Evolutionary conservation across 805 yeast genomes (phyloP), one percentile per base, ranked within the genome.

Genomic region (Metschnikowia continentalis): DNA sequence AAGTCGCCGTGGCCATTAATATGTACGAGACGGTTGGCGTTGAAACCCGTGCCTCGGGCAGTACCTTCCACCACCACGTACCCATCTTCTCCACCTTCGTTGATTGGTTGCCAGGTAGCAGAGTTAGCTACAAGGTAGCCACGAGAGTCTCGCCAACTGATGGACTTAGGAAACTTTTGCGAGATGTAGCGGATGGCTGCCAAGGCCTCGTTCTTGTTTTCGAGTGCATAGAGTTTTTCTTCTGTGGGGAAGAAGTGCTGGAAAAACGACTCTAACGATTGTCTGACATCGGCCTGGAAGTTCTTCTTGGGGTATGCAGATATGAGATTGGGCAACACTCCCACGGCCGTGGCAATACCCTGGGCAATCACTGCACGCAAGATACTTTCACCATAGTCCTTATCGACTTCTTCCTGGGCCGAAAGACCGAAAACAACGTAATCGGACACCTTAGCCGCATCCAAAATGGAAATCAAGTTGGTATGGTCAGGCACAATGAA

Each of bases 141-240:
- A 63, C 99, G 77, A n/a, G 83, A 71, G 60, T 92, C 97, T 70
- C 98, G 84, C 98, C 99, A 94, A 22, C 80, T 81, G 43, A 95
- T 75, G 0, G 88, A 81, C 62, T 83, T 84, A 26, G 99, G 99
- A 60, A 84, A 81, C 69, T 84, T 88, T 62, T 92, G 97, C 63
- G 96, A 87, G 23, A 94, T 61, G 3, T 76, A 74, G 66, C 99
- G 81, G 39, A 87, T 74, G 41, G 88, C 83, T 60, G 86, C 88
- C 17, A 77, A 57, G n/a, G 87, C 77, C 56, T 94, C 98, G 2
- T 87, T 75, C 14, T 72, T 69, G 44, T 70, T 73, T 56, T 89
- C 96, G 47, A 89, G 67, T 41, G 85, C 83, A 67, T 73, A 91
- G 17, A 95, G 71, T 66, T 84, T 86, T 36, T 89, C 96, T 56